Evolutionary conservation across 805 yeast genomes (phyloP).

Genomic region (Zygotorulaspora chibaensis): DNA sequence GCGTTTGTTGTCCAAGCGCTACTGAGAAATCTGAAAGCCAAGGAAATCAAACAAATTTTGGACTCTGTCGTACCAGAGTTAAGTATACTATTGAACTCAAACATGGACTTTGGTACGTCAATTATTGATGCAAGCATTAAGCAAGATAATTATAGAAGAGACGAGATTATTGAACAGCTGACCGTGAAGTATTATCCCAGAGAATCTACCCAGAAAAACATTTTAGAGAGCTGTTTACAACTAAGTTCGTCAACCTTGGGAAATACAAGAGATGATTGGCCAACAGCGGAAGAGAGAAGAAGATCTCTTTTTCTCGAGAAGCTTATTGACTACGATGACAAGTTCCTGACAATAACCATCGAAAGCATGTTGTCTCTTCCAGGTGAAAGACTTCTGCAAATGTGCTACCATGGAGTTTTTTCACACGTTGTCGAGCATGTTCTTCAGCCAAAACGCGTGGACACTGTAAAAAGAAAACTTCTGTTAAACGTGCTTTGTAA

Average conservation of each 20-base stretch:
- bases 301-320: conserved; percentile 70
- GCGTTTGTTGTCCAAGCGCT: conserved; percentile 72
- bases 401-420: conserved; percentile 87
- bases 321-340: conserved; percentile 62
- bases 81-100: conserved; percentile 56
- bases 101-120: conserved; percentile 63
- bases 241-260: conserved; percentile 71
- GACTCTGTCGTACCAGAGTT: conserved; percentile 65
- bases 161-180: conserved; percentile 51
- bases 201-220: conserved; percentile 38
- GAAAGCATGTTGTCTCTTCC: conserved; percentile 59
- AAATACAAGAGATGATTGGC: conserved; percentile 84
- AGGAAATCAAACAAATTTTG: conserved; percentile 57
- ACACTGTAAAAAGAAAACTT: conserved; percentile 55
- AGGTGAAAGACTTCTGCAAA: conserved; percentile 55
- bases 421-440: conserved; percentile 80
- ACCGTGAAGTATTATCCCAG: conserved; percentile 43
- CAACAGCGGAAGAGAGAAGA: conserved; percentile 84
- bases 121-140: conserved; percentile 62
- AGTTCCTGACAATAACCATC: conserved; percentile 53
- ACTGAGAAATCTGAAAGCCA: conserved; percentile 57
- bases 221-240: conserved; percentile 64
- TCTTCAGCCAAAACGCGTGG: conserved; percentile 47
- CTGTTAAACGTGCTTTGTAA: conserved; percentile 62
- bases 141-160: conserved; percentile 55